phyloP scores from a whole-genome alignment of 129 eudicot species.

The Glebionis coronaria region DNA sequence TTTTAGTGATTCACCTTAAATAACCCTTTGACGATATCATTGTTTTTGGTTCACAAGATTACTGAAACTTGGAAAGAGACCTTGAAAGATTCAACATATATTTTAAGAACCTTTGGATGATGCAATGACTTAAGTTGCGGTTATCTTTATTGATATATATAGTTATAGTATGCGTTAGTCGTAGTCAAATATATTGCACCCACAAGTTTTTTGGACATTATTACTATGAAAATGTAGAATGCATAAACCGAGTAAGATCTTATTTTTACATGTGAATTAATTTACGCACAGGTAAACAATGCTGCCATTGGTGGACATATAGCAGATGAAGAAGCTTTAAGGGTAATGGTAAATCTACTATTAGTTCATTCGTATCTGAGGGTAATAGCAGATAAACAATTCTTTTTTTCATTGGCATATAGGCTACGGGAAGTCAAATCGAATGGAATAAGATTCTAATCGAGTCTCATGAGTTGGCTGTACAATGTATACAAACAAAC shows the following conservation, averaged over 20 bases:
- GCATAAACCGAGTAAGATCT: neutral
- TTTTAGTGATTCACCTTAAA: no score
- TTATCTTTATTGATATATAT: no score
- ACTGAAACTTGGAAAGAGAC: no score
- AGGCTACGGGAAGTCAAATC: slow-evolving; percentile 8
- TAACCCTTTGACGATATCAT: no score
- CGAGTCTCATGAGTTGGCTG: slow-evolving; percentile 40
- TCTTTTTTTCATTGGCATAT: neutral
- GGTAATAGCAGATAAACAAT: neutral
- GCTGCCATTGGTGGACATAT: neutral
- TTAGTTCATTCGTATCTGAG: no score
- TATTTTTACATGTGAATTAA: neutral
- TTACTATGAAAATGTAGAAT: neutral
- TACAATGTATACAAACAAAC: slow-evolving; percentile 53
- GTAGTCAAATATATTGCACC: neutral
- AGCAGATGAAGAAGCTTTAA: no score
- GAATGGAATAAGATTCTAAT: slow-evolving; percentile 28
- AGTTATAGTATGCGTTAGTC: no score
- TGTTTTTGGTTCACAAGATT: no score
- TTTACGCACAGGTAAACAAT: slow-evolving; percentile 7
- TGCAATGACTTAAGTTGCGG: no score
- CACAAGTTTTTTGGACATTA: neutral
- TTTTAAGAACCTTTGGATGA: no score
- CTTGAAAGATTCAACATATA: no score
- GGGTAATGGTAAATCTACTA: no score